Evolutionary conservation across 2,329 filamentous ascomycete species (phyloP), one percentile per base, ranked within the genome.

Genomic region (Herpotrichia juniperi): DNA sequence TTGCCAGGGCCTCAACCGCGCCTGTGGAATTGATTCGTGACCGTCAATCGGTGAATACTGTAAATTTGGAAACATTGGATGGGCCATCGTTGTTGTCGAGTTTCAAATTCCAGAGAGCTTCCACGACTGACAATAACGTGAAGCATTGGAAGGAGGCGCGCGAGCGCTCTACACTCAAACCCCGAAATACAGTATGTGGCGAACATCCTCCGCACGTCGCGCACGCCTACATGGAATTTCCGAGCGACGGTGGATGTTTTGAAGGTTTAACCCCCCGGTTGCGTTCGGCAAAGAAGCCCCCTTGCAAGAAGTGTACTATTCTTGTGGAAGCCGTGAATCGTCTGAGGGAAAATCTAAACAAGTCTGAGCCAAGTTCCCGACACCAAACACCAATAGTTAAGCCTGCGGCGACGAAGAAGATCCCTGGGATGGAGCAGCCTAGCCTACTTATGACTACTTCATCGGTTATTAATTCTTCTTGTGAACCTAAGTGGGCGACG

Each of bases 281-380:
- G 9, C n/a, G 40, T 12, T 3, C 32, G 1, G 34, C 10, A 22
- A 47, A 31, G 28, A 49, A 49, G 12, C 39, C 55, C 5, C 8
- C 37, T 7, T 69, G 66, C 57, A 57, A 53, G 17, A 58, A 66
- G n/a, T 69, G 66, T 35, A 32, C 46, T 4, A 63, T 69, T 14
- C 57, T 69, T 2, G 56, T 59, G 24, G 59, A 68, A 39, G 57
- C 65, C 2, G 34, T 69, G 2, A 50, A 51, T 42, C 59, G 66
- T 19, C 45, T 69, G 14, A 61, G 65, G 26, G 50, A 61, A 19
- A 68, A 59, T 35, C 50, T 64, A 1, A 19, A 28, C 14, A 46
- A 45, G 32, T 24, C 26, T 5, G 50, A 46, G 26, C 44, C 37
- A 7, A 39, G 21, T 19, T 24, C 42, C 30, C 37, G 39, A 21